Evolutionary conservation across 352 stramenopile genomes (phyloP).

Genomic region (Pythium brachiatum): DNA sequence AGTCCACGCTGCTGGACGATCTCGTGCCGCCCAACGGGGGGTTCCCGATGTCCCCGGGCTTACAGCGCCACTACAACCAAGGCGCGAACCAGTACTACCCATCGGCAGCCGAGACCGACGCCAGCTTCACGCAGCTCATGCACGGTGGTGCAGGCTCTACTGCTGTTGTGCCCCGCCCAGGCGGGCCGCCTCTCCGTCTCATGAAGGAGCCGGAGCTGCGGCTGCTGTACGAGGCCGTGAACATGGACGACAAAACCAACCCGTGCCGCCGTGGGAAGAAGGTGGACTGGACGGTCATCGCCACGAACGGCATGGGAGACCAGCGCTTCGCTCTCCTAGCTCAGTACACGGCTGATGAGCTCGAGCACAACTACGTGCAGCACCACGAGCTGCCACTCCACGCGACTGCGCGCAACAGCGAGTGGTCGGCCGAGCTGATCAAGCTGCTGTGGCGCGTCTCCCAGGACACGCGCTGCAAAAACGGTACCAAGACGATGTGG

Average conservation of each 20-base stretch:
- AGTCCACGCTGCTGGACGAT: conserved; percentile 24
- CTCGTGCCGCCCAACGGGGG: conserved; percentile 16
- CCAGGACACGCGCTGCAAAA: conserved; percentile 67
- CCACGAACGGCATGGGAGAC: conserved; percentile 68
- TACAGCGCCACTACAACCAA: conserved; percentile 19
- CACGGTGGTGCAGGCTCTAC: background rate
- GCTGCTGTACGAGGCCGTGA: conserved; percentile 70
- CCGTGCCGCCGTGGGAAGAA: conserved; percentile 70
- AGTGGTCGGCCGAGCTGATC: conserved; percentile 72
- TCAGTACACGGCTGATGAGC: conserved; percentile 63
- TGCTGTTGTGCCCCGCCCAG: background rate
- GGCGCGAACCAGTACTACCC: conserved; percentile 9
- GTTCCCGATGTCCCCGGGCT: conserved; percentile 14
- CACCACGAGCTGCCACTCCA: conserved; percentile 59
- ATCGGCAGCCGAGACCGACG: background rate
- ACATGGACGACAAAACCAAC: conserved; percentile 61
- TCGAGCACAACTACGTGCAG: conserved; percentile 65
- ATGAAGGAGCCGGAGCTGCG: conserved; percentile 51
- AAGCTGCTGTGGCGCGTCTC: conserved; percentile 63
- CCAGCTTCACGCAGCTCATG: conserved; percentile 28
- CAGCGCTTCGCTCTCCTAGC: conserved; percentile 50
- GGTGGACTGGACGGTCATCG: conserved; percentile 71
- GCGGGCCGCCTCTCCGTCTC: conserved; percentile 37
- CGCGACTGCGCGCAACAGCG: conserved; percentile 42
- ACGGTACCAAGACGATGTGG: conserved; percentile 77